A percentile compares a stretch with the other conserved stretches of the same genome.
Conservation (phyloP, 148 eudicot genomes). For the Beta vulgaris region DNA sequence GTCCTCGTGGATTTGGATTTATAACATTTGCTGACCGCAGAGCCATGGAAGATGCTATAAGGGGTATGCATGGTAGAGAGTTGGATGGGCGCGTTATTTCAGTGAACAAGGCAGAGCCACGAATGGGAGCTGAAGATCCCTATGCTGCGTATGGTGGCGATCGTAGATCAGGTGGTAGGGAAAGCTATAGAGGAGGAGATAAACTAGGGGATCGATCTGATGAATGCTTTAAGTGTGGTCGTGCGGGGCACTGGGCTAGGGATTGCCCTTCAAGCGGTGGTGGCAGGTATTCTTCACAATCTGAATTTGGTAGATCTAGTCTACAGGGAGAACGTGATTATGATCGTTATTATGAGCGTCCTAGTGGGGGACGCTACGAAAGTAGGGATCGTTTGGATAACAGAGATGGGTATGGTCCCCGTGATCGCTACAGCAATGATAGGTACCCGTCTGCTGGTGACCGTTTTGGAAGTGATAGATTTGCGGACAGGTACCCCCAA, state of each 20-base stretch:
- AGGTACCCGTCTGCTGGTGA: constrained; percentile 40
- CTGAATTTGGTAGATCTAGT: constrained; percentile 30
- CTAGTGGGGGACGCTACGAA: constrained; percentile 36
- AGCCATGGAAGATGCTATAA: constrained; percentile 49
- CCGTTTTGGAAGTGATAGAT: constrained; percentile 39
- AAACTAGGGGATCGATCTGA: constrained; percentile 33
- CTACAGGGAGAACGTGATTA: constrained; percentile 34
- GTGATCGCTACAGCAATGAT: constrained; percentile 37
- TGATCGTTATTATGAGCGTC: constrained; percentile 33
- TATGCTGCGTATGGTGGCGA: constrained; percentile 34
- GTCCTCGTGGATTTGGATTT: constrained; percentile 59
- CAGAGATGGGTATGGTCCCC: constrained; percentile 38
- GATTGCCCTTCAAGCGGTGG: constrained; percentile 45
- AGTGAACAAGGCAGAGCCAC: constrained; percentile 58
- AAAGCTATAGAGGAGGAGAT: constrained; percentile 36
- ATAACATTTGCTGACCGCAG: constrained; percentile 50
- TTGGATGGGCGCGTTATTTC: constrained; percentile 45
- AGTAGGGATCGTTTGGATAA: constrained; percentile 38
- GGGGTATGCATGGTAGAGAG: constrained; percentile 57
- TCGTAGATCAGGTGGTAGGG: constrained; percentile 36
- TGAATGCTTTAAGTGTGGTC: constrained; percentile 60
- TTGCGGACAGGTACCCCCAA: constrained; percentile 27
- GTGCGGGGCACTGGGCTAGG: constrained; percentile 51
- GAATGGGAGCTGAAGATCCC: constrained; percentile 39
- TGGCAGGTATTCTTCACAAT: constrained; percentile 32